Evolutionary conservation across 2,329 filamentous ascomycete species (phyloP), one percentile per base, ranked within the genome.

Genomic region (Shiraia sp.): DNA sequence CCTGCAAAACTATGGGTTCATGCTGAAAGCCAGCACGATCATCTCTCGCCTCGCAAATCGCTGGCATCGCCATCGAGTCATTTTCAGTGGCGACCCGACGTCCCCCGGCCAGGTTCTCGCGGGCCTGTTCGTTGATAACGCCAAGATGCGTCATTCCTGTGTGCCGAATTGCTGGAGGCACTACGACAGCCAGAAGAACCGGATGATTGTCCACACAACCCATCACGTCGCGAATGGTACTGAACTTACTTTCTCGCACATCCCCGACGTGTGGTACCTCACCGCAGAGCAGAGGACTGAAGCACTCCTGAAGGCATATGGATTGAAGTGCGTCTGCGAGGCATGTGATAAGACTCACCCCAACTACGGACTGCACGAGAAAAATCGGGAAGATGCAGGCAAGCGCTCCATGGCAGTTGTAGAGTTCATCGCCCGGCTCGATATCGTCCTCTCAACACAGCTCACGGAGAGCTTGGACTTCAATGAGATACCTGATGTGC

Each of bases 61-160:
- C 19, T 22, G 19, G 19, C 19, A 22, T 8, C 19, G 19, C 19
- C 19, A 22, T 22, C 19, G 19, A 4, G 19, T 22, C 19, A 8
- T 22, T 8, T 22, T 22, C 19, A 22, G 8, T 8, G 8, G 8
- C 4, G 19, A 22, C 4, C 19, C 19, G 8, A 8, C n/a, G n/a
- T n/a, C 19, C 19, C 19, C 19, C 19, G 19, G 19, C 19, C 19
- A 22, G 8, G 4, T 5, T 8, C 19, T 44, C 9, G 36, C 40
- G 0, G 50, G 49, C 1, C 14, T 72, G 6, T 72, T 71, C 48
- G 49, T 62, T 6, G 34, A 59, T 16, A 57, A 62, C 15, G 58
- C 53, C 4, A 51, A 58, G n/a, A 53, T 72, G 26, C 70, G 71
- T 10, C 53, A 57, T 28, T 51, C 47, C 2, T 57, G 53, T 19